These are phyloP conservation scores for Tulasnella sp. DNA, from an alignment of 768 basidiomycete species.

Conservation along the genomic window DNA sequence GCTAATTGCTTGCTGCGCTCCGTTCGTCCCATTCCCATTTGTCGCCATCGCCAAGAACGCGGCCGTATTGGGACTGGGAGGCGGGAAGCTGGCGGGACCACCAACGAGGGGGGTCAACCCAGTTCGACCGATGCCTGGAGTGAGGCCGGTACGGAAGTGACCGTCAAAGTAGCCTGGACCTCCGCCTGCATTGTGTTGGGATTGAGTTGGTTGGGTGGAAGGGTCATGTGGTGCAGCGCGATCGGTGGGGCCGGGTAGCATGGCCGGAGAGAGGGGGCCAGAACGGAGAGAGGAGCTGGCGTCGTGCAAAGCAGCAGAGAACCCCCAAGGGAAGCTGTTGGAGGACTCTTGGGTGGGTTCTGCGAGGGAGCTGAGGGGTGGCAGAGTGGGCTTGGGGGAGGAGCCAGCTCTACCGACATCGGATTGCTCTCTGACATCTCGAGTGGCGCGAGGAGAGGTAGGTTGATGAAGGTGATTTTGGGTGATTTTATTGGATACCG, in stretches of 20 bases:
- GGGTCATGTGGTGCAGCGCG: background rate
- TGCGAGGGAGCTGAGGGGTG: constrained; percentile 65
- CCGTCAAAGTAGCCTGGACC: constrained; percentile 45
- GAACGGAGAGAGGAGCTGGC: constrained; percentile 73
- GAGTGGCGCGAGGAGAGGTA: constrained; percentile 21
- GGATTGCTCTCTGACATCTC: constrained; percentile 16
- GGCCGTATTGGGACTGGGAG: constrained; percentile 78
- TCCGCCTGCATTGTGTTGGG: constrained; percentile 30
- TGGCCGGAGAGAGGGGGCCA: constrained; percentile 90
- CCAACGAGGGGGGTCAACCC: constrained; percentile 76
- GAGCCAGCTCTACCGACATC: constrained; percentile 21
- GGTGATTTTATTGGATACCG: constrained; percentile 24
- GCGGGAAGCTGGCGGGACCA: constrained; percentile 66
- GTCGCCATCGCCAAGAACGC: constrained; percentile 90
- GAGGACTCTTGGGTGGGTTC: constrained; percentile 38
- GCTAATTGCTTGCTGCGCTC: constrained; percentile 19
- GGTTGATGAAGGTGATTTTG: constrained; percentile 21
- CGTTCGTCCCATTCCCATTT: constrained; percentile 32
- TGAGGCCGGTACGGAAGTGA: constrained; percentile 72
- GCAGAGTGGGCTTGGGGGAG: constrained; percentile 62
- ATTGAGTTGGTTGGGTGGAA: constrained; percentile 23
- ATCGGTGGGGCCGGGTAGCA: constrained; percentile 76
- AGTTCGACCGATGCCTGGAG: constrained; percentile 49
- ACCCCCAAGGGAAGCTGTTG: constrained; percentile 47
- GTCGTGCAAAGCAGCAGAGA: constrained; percentile 37